Percentiles rank a stretch among this genome's conserved stretches.
These are phyloP conservation scores for Stagonosporopsis vannaccii DNA, from an alignment of 2,329 filamentous ascomycete species.

Conservation along the genomic window DNA sequence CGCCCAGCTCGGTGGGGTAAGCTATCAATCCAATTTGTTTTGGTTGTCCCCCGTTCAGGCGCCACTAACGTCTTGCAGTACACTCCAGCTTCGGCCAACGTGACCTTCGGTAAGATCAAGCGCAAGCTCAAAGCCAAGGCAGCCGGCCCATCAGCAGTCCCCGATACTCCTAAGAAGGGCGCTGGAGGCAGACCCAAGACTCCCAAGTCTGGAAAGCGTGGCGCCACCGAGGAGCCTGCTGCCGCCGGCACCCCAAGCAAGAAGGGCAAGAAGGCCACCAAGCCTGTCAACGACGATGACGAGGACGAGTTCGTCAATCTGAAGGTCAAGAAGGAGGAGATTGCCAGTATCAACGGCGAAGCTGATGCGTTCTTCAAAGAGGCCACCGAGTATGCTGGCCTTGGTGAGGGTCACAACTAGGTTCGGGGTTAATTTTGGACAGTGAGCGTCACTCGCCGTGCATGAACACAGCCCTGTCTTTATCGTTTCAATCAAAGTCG, in stretches of 20 bases:
- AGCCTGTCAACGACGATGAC: slow-evolving; percentile 5
- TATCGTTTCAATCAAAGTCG: neutral
- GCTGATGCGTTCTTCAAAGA: slow-evolving; percentile 7
- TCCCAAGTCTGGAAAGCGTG: slow-evolving; percentile 26
- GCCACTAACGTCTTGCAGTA: slow-evolving; percentile 31
- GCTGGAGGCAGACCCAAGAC: slow-evolving; percentile 7
- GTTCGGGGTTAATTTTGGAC: neutral
- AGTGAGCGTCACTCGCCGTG: neutral
- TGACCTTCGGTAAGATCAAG: slow-evolving; percentile 44
- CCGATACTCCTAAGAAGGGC: slow-evolving; percentile 32
- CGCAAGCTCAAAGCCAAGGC: slow-evolving; percentile 37
- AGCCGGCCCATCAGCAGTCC: slow-evolving; percentile 1
- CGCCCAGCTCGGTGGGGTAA: slow-evolving; percentile 19
- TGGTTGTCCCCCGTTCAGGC: slow-evolving; percentile 22
- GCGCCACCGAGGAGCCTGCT: slow-evolving; percentile 2
- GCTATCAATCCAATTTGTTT: neutral
- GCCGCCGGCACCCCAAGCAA: slow-evolving; percentile 23
- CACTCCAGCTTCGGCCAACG: slow-evolving; percentile 32
- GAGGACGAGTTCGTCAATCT: slow-evolving; percentile 21
- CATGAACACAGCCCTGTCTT: neutral
- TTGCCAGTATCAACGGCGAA: neutral
- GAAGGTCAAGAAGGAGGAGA: slow-evolving; percentile 32
- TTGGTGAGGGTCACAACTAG: neutral
- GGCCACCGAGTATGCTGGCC: neutral
- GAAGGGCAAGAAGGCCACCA: slow-evolving; percentile 14